Evolutionary conservation across 768 basidiomycete species (phyloP), one percentile per base, ranked within the genome.

Genomic region (Rhodotorula taiwanensis): DNA sequence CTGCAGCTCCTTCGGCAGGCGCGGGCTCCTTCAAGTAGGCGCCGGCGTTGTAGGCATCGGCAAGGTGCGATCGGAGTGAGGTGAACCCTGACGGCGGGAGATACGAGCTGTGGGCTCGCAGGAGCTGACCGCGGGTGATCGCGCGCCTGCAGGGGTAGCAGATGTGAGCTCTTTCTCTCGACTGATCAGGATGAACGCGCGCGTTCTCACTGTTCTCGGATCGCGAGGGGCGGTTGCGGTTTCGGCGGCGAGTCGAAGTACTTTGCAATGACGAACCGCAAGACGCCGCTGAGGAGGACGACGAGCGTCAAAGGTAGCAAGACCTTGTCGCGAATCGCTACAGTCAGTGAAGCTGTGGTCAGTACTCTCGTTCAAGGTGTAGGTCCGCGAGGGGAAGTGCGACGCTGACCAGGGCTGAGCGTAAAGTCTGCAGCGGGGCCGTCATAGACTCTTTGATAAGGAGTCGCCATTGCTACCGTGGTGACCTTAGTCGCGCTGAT

Each of bases 221-320:
- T 83, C 34, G 84, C 87, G 30, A 83, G 83, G 36, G 84, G 81
- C 9, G 88, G 76, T 60, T 84, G 81, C 68, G 86, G 88, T 79
- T 94, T 89, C 2, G 93, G 91, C 15, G 83, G 76, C 4, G 86
- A 84, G 71, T 89, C 88, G 21, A 99, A 83, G 8, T 95, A 82
- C 48, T 88, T 74, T 14, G 92, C 86, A 20, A 98, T 86, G 77
- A 97, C 94, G 75, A 97, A 92, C 65, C 95, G 80, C 30, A 98
- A 79, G 49, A 98, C 80, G 31, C 95, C 94, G 44, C 95, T 91
- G 51, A 69, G 60, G 18, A 71, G 43, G 60, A 67, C 61, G 48
- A 67, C 54, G 41, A 57, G 39, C 6, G 60, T 62, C 5, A 71
- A 41, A 2, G 63, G 66, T 5, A 63, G 47, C 15, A 71, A 53